A percentile compares a stretch with the other conserved stretches of the same genome.
These are phyloP conservation scores for Ampelocalamus luodianensis DNA, from an alignment of 176 grass and related monocot species.

Conservation along the genomic window DNA sequence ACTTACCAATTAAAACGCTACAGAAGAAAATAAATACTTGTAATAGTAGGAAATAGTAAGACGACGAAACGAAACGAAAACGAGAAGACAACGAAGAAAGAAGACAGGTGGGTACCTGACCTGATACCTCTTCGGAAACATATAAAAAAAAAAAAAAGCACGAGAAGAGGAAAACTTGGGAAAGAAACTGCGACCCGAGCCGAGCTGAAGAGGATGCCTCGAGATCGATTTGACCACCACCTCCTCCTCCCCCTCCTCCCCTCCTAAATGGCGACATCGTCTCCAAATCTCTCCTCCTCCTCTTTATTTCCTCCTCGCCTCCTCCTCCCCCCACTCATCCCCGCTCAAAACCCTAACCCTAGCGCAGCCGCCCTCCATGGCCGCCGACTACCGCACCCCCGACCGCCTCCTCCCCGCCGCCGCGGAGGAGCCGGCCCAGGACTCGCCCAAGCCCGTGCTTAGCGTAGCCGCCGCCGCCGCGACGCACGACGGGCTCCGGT, in stretches of 20 bases:
- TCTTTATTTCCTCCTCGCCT: conserved; percentile 50
- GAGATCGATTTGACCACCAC: conserved; percentile 55
- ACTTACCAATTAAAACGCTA: not conserved
- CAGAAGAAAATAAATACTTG: not conserved
- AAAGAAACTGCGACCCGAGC: conserved; percentile 34
- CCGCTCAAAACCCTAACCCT: conserved; percentile 51
- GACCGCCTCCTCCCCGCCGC: conserved; percentile 54
- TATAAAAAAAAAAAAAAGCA: not conserved
- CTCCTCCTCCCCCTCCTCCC: conserved; percentile 29
- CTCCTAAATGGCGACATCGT: conserved; percentile 56
- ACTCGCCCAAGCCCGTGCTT: conserved; percentile 42
- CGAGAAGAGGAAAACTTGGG: conserved; percentile 1
- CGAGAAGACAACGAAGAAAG: not conserved
- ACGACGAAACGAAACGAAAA: not conserved
- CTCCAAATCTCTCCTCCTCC: conserved; percentile 39
- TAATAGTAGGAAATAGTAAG: not conserved
- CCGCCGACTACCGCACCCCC: conserved; percentile 63
- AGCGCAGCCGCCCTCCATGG: conserved; percentile 48
- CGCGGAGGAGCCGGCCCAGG: conserved; percentile 44
- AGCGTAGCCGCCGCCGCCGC: conserved; percentile 21
- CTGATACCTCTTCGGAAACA: not conserved
- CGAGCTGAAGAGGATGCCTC: conserved; percentile 12
- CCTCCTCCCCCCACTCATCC: conserved; percentile 18
- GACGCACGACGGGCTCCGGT: conserved; percentile 73
- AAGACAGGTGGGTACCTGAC: too few species aligned